These are phyloP conservation scores for Cladobotryum protrusum DNA, from an alignment of 2,329 filamentous ascomycete species.

Conservation along the genomic window DNA sequence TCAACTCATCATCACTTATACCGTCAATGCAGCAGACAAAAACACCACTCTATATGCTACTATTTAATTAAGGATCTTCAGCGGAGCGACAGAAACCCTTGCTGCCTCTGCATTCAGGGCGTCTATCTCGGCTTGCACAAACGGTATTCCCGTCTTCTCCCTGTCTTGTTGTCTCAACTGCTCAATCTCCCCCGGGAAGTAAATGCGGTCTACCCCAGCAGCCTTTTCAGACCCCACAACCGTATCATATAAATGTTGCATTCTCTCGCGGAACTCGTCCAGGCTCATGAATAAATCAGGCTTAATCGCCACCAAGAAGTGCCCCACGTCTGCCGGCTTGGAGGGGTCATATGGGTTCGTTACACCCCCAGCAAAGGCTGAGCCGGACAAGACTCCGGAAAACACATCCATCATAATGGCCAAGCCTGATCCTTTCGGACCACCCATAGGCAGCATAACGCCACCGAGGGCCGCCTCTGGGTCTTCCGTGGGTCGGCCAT, in stretches of 20 bases:
- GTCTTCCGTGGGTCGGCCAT: slow-evolving; percentile 65
- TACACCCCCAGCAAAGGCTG: slow-evolving; percentile 72
- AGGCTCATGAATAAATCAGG: slow-evolving; percentile 67
- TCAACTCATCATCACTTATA: no score
- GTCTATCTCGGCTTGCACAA: slow-evolving; percentile 50
- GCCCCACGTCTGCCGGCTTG: slow-evolving; percentile 63
- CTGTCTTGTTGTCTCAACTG: slow-evolving; percentile 47
- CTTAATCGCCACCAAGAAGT: slow-evolving; percentile 67
- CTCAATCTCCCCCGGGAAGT: slow-evolving; percentile 58
- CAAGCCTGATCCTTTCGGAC: slow-evolving; percentile 72
- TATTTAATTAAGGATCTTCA: slow-evolving; percentile 4
- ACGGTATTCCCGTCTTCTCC: slow-evolving; percentile 50
- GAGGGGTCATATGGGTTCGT: slow-evolving; percentile 70
- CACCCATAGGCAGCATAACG: slow-evolving; percentile 82
- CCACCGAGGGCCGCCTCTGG: slow-evolving; percentile 64
- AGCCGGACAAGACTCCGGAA: slow-evolving; percentile 69
- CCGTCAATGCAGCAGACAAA: no score
- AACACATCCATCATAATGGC: slow-evolving; percentile 88
- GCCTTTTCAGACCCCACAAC: slow-evolving; percentile 50
- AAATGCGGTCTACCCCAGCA: slow-evolving; percentile 51
- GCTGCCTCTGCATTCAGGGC: slow-evolving; percentile 49
- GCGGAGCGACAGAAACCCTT: slow-evolving; percentile 30
- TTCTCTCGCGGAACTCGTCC: slow-evolving; percentile 61
- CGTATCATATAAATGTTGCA: slow-evolving; percentile 48
- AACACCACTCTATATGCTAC: no score